These are phyloP conservation scores for Ilex aquifolium DNA, from an alignment of 257 asterid genomes.

Conservation along the genomic window DNA sequence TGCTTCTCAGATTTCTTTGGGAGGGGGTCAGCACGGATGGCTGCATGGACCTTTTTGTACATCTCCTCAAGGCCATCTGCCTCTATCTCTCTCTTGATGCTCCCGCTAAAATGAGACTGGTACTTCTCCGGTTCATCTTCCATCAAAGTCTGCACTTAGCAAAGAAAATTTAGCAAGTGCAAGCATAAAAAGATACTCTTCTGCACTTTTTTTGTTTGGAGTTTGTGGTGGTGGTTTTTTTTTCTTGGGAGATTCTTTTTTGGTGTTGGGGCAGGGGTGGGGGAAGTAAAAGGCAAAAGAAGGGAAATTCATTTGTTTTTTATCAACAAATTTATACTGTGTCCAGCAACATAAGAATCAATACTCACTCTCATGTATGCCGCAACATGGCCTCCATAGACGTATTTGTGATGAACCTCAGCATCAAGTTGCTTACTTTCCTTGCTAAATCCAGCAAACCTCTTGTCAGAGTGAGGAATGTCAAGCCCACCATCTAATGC, in stretches of 20 bases:
- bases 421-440: conserved; percentile 65
- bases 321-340: background rate
- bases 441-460: conserved; percentile 78
- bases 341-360: background rate
- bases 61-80: conserved; percentile 59
- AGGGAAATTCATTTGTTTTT: too few relatives aligned
- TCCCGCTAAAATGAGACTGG: conserved; percentile 56
- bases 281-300: background rate
- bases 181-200: background rate
- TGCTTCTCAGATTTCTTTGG: conserved; percentile 36
- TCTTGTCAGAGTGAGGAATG: conserved; percentile 82
- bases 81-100: conserved; percentile 49
- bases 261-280: too few relatives aligned
- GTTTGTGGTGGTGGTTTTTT: too few relatives aligned
- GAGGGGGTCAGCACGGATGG: conserved; percentile 48
- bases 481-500: conserved; percentile 86
- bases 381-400: conserved; percentile 74
- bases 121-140: conserved; percentile 84
- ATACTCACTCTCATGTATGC: conserved; percentile 71
- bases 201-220: background rate
- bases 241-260: too few relatives aligned
- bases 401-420: conserved; percentile 76
- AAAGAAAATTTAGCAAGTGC: background rate
- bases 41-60: conserved; percentile 76
- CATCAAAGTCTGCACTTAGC: conserved; percentile 34